phyloP scores from a whole-genome alignment of 331 rosid species.

The Spiraea crenata region DNA sequence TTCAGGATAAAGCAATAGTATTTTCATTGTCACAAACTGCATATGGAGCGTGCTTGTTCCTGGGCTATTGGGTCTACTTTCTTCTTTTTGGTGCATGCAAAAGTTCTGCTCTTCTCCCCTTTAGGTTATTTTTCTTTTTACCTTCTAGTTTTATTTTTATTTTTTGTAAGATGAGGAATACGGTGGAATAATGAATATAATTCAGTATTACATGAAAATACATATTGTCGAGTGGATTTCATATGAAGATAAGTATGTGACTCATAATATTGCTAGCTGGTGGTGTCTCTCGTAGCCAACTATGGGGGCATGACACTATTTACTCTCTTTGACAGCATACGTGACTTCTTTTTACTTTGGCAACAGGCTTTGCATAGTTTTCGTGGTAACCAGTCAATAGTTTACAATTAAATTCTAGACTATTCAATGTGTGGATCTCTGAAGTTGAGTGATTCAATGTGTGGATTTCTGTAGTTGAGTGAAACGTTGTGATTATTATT shows the following conservation, averaged over 20 bases:
- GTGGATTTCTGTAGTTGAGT: no score
- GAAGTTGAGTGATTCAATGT: no score
- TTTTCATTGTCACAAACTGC: constrained; percentile 84
- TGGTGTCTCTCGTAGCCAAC: neutral
- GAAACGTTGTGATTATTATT: neutral
- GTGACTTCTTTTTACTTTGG: neutral
- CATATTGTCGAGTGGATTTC: neutral
- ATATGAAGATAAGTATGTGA: neutral
- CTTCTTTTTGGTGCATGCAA: constrained; percentile 41
- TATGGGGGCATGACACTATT: neutral
- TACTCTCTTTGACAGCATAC: neutral
- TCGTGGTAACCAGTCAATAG: neutral
- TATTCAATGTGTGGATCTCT: neutral
- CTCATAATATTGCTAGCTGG: neutral
- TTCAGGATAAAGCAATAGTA: constrained; percentile 79
- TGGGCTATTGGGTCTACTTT: constrained; percentile 89
- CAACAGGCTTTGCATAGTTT: neutral
- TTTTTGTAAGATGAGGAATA: constrained; percentile 2
- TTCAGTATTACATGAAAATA: neutral
- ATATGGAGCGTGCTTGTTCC: constrained; percentile 77
- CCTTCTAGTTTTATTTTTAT: constrained; percentile 9
- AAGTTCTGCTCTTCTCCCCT: constrained; percentile 63
- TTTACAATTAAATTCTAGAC: neutral
- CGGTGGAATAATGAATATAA: neutral
- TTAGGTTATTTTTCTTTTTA: constrained; percentile 50